These are phyloP conservation scores for Ceratorhiza oryzae-sativae DNA, from an alignment of 1,284 basidiomycete genomes.

Conservation along the genomic window DNA sequence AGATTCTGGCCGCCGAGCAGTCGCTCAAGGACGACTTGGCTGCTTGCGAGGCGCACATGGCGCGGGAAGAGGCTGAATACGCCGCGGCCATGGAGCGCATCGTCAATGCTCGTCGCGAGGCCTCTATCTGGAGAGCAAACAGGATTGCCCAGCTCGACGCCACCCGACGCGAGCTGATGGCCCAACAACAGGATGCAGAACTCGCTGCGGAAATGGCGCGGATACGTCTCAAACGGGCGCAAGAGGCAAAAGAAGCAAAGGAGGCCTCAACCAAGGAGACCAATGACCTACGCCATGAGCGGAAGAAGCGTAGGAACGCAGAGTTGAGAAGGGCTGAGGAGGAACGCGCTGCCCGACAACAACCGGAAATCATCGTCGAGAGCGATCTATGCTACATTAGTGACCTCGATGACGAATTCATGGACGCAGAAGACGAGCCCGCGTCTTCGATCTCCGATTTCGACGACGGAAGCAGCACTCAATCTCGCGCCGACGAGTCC, in stretches of 20 bases:
- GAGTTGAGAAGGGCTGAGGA: slow-evolving; percentile 25
- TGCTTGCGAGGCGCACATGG: slow-evolving; percentile 27
- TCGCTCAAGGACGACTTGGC: slow-evolving; percentile 12
- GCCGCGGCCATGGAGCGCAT: slow-evolving; percentile 34
- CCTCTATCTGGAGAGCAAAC: slow-evolving; percentile 11
- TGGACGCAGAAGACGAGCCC: slow-evolving; percentile 20
- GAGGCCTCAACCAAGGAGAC: neutral
- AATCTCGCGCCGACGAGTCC: neutral
- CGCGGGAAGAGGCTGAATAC: slow-evolving; percentile 25
- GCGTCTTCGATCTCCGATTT: slow-evolving; percentile 4
- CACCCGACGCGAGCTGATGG: slow-evolving; percentile 31
- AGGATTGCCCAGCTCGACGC: slow-evolving; percentile 28
- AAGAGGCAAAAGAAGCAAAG: neutral
- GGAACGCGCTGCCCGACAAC: slow-evolving; percentile 28
- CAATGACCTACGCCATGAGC: slow-evolving; percentile 11
- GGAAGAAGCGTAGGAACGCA: slow-evolving; percentile 18
- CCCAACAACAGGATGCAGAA: slow-evolving; percentile 30
- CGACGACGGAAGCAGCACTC: slow-evolving; percentile 5
- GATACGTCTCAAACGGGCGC: slow-evolving; percentile 8
- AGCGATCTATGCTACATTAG: slow-evolving; percentile 22
- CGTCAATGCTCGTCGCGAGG: slow-evolving; percentile 25
- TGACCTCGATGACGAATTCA: slow-evolving; percentile 30
- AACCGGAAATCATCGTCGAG: slow-evolving; percentile 23
- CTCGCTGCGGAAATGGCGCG: slow-evolving; percentile 27
- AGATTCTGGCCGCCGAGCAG: slow-evolving; percentile 10